A percentile compares a stretch with the other conserved stretches of the same genome.
Evolutionary conservation across 306 rosid genomes (phyloP).

Genomic region (Sicyos baderoa): DNA sequence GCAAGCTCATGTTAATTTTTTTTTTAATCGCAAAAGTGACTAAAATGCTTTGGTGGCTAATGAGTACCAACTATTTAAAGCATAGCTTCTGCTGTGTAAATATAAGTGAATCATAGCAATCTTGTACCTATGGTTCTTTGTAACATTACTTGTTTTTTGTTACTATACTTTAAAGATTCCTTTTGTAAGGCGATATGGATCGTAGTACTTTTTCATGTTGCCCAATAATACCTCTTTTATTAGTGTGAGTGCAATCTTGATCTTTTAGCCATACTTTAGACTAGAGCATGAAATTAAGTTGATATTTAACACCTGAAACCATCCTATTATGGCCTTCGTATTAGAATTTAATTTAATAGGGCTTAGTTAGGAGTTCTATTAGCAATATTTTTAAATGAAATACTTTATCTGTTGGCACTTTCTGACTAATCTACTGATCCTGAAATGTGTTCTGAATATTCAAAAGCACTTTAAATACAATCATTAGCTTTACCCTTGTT

Average conservation of each 20-base stretch:
- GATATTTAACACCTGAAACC: too few relatives aligned
- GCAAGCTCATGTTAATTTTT: conserved; percentile 35
- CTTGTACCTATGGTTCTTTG: conserved; percentile 55
- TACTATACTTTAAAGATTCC: conserved; percentile 29
- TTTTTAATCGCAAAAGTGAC: conserved; percentile 50
- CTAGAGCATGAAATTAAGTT: conserved; percentile 18
- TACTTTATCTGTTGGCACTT: not conserved
- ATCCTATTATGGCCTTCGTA: conserved; percentile 19
- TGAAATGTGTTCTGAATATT: not conserved
- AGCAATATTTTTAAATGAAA: not conserved
- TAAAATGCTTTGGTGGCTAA: conserved; percentile 43
- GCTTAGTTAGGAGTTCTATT: conserved; percentile 1
- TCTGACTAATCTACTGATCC: not conserved
- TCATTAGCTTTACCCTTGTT: not conserved
- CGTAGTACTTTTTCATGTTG: conserved; percentile 31
- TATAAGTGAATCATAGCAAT: conserved; percentile 48
- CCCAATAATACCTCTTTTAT: conserved; percentile 34
- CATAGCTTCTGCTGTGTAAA: conserved; percentile 63
- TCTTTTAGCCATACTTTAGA: conserved; percentile 27
- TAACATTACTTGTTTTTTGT: conserved; percentile 43
- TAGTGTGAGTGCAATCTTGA: conserved; percentile 36
- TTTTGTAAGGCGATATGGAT: conserved; percentile 34
- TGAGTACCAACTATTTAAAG: conserved; percentile 44
- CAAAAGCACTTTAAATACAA: not conserved
- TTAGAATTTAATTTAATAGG: conserved; percentile 17